Evolutionary conservation across 1,284 basidiomycete species (phyloP).

Genomic region (Kwoniella shivajii): DNA sequence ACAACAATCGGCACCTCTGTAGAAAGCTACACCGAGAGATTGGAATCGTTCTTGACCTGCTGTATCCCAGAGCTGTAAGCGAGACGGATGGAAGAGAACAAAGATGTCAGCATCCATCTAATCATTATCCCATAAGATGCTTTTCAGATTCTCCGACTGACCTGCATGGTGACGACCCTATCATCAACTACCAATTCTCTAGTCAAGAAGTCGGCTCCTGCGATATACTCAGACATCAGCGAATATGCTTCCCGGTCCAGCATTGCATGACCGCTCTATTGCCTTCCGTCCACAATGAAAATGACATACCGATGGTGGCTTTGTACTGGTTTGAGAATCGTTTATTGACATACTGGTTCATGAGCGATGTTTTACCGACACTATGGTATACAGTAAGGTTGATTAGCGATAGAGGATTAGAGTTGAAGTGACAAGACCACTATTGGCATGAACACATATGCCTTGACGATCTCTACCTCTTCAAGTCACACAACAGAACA

Average conservation of each 20-base stretch:
- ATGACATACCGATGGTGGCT: slow-evolving; percentile 78
- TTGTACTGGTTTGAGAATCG: slow-evolving; percentile 99
- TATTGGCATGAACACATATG: too few relatives aligned
- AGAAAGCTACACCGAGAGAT: slow-evolving; percentile 97
- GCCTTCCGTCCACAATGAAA: slow-evolving; percentile 47
- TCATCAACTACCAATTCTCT: slow-evolving; percentile 99
- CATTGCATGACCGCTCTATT: too few relatives aligned
- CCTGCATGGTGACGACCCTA: slow-evolving; percentile 98
- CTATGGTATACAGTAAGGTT: slow-evolving; percentile 56
- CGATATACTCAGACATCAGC: neutral
- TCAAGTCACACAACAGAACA: too few relatives aligned
- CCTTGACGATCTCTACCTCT: too few relatives aligned
- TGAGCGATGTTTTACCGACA: slow-evolving; percentile 99
- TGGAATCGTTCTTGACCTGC: slow-evolving; percentile 99
- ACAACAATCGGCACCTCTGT: slow-evolving; percentile 98
- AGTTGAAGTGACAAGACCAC: neutral
- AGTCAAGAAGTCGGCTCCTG: slow-evolving; percentile 70
- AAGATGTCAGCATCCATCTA: neutral
- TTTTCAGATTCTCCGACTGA: slow-evolving; percentile 51
- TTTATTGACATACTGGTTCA: slow-evolving; percentile 99
- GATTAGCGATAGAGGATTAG: neutral
- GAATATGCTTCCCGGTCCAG: too few relatives aligned
- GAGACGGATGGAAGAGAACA: too few relatives aligned
- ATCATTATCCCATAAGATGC: too few relatives aligned
- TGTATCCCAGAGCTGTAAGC: slow-evolving; percentile 89